These are phyloP conservation scores for Marchantia paleacea DNA, from an alignment of 225 moss, liverwort and hornwort genomes.

Conservation along the genomic window DNA sequence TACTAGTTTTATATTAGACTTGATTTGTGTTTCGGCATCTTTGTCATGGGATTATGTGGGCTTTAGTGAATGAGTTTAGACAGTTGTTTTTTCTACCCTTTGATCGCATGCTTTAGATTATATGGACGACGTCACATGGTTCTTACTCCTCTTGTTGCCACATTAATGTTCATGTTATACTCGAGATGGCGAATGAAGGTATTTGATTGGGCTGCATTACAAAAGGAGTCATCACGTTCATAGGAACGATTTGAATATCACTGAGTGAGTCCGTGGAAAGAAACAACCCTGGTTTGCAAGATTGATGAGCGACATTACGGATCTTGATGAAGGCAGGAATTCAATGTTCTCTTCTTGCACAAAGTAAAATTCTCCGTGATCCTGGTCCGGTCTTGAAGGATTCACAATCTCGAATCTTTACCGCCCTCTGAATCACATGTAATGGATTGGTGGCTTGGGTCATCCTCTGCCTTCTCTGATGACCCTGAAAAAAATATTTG, in stretches of 20 bases:
- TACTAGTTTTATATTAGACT: too few relatives aligned
- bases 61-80: too few relatives aligned
- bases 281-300: neutral
- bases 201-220: too few relatives aligned
- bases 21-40: too few relatives aligned
- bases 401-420: neutral
- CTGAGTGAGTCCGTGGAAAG: neutral
- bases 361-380: neutral
- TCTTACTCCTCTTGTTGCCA: too few relatives aligned
- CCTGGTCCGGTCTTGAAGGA: constrained; percentile 14
- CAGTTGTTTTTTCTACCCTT: too few relatives aligned
- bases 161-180: too few relatives aligned
- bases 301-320: neutral
- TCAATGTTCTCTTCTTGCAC: neutral
- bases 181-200: too few relatives aligned
- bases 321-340: neutral
- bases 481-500: neutral
- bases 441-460: neutral
- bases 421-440: neutral
- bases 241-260: neutral
- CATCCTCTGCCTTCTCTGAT: neutral
- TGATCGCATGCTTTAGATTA: too few relatives aligned
- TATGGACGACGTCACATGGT: too few relatives aligned
- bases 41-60: too few relatives aligned
- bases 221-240: too few relatives aligned